Base-by-base conservation (phyloP, 208 protist species). In the Phytomonas serpens region DNA sequence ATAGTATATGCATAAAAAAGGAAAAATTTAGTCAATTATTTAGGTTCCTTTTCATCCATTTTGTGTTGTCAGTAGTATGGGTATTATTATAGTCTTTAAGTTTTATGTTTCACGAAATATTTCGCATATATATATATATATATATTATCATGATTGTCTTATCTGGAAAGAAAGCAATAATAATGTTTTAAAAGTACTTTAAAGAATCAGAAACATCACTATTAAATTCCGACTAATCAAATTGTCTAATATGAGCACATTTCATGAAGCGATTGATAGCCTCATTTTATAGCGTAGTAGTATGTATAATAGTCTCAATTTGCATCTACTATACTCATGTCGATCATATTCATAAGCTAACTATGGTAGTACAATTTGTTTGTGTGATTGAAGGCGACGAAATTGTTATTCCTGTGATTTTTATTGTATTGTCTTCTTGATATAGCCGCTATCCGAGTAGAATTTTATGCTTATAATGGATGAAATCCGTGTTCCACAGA, bases 21-120 rank as follows among this genome's bases (percentile, higher is more conserved):
- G 33, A 27, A 23, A 69, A 62, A 70, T 38, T 33, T 31, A 27
- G 4, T 5, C 13, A 16, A 27, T 67, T 31, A 6, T 4, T 31
- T 70, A 70, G 38, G 38, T 29, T 51, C 38, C 38, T 67, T 51
- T 67, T 67, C n/a, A 57, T 61, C 6, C 19, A 62, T 6, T 67
- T 67, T 67, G 1, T 23, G 34, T 37, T 67, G 16, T 67, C 63
- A 62, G 40, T 9, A 67, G 63, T 34, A 6, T 67, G 63, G 16
- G 23, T 67, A 52, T 51, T 2, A 38, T 27, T 67, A 67, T 67
- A 62, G 19, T 9, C 11, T 67, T 67, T 67, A 1, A 67, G 27
- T 34, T 47, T 23, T 19, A 52, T 67, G 13, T 61, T 62, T 67
- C 19, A 37, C 11, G 23, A 57, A 52, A 27, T 34, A 13, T 67